Conservation (phyloP, 257 asterid genomes). For the Solanum phureja region DNA sequence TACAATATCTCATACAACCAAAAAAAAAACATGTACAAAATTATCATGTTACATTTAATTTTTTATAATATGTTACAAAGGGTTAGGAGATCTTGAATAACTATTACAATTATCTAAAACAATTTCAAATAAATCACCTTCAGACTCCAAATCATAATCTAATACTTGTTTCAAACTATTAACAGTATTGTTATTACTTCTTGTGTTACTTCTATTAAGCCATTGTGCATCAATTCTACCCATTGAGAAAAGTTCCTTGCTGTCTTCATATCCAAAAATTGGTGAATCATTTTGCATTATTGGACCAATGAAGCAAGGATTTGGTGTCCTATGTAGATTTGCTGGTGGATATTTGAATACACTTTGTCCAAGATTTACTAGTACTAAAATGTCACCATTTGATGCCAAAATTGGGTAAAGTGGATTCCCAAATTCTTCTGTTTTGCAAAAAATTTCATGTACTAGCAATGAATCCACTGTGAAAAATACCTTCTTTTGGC, state of each 20-base stretch:
- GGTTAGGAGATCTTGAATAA: constrained; percentile 37
- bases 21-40: not conserved
- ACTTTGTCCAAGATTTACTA: constrained; percentile 84
- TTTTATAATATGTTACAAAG: not conserved
- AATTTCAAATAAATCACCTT: constrained; percentile 85
- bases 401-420: constrained; percentile 73
- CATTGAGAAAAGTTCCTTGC: constrained; percentile 91
- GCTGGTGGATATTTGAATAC: constrained; percentile 46
- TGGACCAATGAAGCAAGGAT: constrained; percentile 76
- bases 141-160: constrained; percentile 60
- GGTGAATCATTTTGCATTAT: constrained; percentile 30
- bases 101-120: constrained; percentile 45
- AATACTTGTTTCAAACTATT: constrained; percentile 22
- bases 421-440: constrained; percentile 54
- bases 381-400: constrained; percentile 30
- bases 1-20: not conserved
- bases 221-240: constrained; percentile 81
- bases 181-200: constrained; percentile 42
- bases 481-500: constrained; percentile 65
- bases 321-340: constrained; percentile 55
- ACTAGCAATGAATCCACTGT: constrained; percentile 57
- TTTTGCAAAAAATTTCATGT: constrained; percentile 68
- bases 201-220: constrained; percentile 42
- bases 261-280: constrained; percentile 57
- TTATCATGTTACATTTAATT: not conserved